phyloP scores from a whole-genome alignment of 2,329 filamentous ascomycete genomes.

The Coniosporium tulheliwenetii region DNA sequence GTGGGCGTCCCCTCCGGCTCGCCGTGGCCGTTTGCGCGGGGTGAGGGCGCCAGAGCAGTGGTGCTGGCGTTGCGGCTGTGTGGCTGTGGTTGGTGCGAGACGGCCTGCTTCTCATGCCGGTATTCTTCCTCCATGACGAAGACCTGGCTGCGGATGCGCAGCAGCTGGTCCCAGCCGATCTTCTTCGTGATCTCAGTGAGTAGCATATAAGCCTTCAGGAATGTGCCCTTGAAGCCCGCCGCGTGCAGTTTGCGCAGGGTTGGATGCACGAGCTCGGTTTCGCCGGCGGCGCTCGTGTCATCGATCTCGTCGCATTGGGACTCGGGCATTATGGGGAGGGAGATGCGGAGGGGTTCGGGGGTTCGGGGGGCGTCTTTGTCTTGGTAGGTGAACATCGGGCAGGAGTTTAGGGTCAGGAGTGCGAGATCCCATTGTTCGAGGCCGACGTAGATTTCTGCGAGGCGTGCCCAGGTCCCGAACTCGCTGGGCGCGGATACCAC shows the following conservation, averaged over 20 bases:
- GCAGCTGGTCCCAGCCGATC: conserved; percentile 92
- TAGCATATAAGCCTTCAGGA: conserved; percentile 85
- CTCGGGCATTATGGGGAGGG: conserved; percentile 74
- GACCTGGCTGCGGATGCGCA: conserved; percentile 89
- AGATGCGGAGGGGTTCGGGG: conserved; percentile 80
- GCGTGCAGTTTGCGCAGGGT: conserved; percentile 76
- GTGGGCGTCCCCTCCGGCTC: conserved; percentile 14
- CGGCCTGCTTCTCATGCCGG: conserved; percentile 61
- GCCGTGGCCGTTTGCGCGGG: conserved; percentile 27
- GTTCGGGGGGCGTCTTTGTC: conserved; percentile 93
- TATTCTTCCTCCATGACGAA: conserved; percentile 99
- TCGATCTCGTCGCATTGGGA: conserved; percentile 92
- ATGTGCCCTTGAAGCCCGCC: conserved; percentile 83
- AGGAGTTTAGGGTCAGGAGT: conserved; percentile 88
- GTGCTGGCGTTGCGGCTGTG: conserved; percentile 61
- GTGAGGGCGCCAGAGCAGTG: conserved; percentile 53
- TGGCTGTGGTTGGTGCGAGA: conserved; percentile 19
- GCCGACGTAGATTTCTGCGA: conserved; percentile 85
- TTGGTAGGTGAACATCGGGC: conserved; percentile 99
- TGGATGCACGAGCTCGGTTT: conserved; percentile 72
- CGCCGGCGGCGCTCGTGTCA: conserved; percentile 64
- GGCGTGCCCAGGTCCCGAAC: conserved; percentile 87
- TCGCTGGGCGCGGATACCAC: conserved; percentile 93
- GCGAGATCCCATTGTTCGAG: conserved; percentile 96
- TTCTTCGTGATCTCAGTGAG: conserved; percentile 91